Evolutionary conservation across 192 early-diverging fungal genomes (phyloP).

Genomic region (Oehlia diaphana): DNA sequence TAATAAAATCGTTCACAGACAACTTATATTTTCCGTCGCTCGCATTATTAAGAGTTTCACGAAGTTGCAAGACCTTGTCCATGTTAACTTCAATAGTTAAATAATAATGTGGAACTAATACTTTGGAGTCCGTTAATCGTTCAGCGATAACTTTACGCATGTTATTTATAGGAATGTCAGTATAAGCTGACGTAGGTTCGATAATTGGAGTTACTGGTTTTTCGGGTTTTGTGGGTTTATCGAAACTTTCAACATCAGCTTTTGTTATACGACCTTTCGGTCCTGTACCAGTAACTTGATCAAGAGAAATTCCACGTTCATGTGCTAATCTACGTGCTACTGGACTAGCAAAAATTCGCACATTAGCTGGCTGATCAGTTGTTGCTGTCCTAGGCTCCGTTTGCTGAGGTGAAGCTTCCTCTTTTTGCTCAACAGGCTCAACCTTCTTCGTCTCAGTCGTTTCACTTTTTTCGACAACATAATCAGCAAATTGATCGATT

Average conservation of each 20-base stretch:
- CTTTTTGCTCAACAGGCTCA: slow-evolving; percentile 14
- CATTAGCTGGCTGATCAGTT: slow-evolving; percentile 38
- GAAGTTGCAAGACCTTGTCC: slow-evolving; percentile 85
- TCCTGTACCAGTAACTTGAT: slow-evolving; percentile 79
- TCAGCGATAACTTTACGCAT: slow-evolving; percentile 81
- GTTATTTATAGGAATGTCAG: slow-evolving; percentile 71
- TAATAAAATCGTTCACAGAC: slow-evolving; percentile 97
- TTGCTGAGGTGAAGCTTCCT: slow-evolving; percentile 29
- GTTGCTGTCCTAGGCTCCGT: slow-evolving; percentile 28
- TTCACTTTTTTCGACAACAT: slow-evolving; percentile 50
- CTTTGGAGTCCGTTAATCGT: slow-evolving; percentile 77
- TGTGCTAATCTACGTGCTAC: slow-evolving; percentile 83
- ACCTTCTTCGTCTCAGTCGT: slow-evolving; percentile 41
- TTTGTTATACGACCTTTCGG: slow-evolving; percentile 90
- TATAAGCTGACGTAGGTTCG: slow-evolving; percentile 55
- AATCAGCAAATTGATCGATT: slow-evolving; percentile 86
- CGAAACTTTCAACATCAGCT: slow-evolving; percentile 79
- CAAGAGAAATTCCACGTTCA: slow-evolving; percentile 78
- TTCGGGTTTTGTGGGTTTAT: slow-evolving; percentile 44
- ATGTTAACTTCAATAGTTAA: slow-evolving; percentile 84
- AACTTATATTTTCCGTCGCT: slow-evolving; percentile 91
- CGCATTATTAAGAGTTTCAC: slow-evolving; percentile 83
- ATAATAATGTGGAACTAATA: slow-evolving; percentile 78
- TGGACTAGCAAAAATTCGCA: slow-evolving; percentile 82
- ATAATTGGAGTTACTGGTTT: slow-evolving; percentile 40